Percentiles rank a stretch among this genome's conserved stretches.
Evolutionary conservation across 2,329 filamentous ascomycete species (phyloP).

Genomic region (Lecanicillium sp.): DNA sequence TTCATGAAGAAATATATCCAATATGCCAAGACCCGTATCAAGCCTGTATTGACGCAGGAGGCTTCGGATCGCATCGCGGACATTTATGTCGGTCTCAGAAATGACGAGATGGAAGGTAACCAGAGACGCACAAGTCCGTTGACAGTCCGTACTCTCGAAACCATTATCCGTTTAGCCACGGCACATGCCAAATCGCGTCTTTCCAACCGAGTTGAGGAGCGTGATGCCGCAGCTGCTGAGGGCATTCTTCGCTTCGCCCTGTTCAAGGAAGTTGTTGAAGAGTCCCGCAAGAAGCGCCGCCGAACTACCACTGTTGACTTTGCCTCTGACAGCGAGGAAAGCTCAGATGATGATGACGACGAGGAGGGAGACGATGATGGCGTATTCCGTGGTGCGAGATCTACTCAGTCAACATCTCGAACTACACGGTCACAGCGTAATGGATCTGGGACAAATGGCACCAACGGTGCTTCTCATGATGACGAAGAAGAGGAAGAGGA

Average conservation of each 20-base stretch:
- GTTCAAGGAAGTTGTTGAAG: slow-evolving; percentile 88
- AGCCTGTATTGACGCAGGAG: slow-evolving; percentile 82
- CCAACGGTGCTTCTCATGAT: slow-evolving; percentile 24
- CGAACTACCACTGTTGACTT: slow-evolving; percentile 54
- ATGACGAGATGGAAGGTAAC: slow-evolving; percentile 92
- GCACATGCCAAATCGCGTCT: slow-evolving; percentile 91
- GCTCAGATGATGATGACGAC: slow-evolving; percentile 53
- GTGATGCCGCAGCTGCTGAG: slow-evolving; percentile 82
- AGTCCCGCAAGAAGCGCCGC: slow-evolving; percentile 77
- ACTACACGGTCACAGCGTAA: slow-evolving; percentile 20
- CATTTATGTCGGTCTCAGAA: slow-evolving; percentile 85
- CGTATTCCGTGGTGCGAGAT: slow-evolving; percentile 40
- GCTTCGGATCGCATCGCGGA: slow-evolving; percentile 87
- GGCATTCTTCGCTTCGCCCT: slow-evolving; percentile 86
- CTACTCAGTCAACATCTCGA: slow-evolving; percentile 16
- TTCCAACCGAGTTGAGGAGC: slow-evolving; percentile 80
- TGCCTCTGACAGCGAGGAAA: slow-evolving; percentile 52
- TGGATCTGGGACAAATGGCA: slow-evolving; percentile 16
- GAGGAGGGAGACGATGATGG: slow-evolving; percentile 45
- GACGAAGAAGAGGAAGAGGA: slow-evolving; percentile 44
- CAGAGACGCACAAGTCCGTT: slow-evolving; percentile 89
- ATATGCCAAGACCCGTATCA: slow-evolving; percentile 88
- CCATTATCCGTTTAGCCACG: slow-evolving; percentile 93
- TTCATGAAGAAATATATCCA: slow-evolving; percentile 99
- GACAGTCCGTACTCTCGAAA: slow-evolving; percentile 95